Evolutionary conservation across 768 basidiomycete genomes (phyloP).

Genomic region (Mycena leptocephala): DNA sequence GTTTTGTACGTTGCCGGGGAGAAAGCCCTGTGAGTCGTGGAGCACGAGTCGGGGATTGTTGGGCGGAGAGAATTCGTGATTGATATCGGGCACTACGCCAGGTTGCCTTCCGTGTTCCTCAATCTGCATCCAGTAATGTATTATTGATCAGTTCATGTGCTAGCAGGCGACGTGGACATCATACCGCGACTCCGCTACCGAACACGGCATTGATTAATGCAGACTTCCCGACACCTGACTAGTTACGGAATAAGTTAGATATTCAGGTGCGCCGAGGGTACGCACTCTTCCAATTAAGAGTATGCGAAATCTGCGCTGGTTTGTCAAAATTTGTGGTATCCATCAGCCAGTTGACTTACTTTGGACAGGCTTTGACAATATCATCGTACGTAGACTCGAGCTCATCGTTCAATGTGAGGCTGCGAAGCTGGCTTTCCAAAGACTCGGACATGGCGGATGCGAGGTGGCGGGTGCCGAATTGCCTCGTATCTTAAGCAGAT

Average conservation of each 20-base stretch:
- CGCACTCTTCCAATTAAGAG: not conserved
- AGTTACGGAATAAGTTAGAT: not conserved
- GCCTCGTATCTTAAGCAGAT: not conserved
- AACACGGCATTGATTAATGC: conserved; percentile 1
- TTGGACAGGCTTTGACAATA: not conserved
- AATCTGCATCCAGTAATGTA: not conserved
- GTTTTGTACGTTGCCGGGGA: not conserved
- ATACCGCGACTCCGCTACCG: conserved; percentile 2
- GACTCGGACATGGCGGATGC: not conserved
- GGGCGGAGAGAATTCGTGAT: not conserved
- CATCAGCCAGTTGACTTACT: not conserved
- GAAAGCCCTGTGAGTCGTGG: conserved; percentile 10
- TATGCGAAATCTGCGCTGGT: not conserved
- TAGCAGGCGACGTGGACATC: not conserved
- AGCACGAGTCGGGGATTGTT: conserved; percentile 2
- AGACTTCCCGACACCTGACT: conserved; percentile 6
- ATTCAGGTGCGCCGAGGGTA: too few relatives aligned
- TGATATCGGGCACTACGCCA: not conserved
- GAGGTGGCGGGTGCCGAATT: not conserved
- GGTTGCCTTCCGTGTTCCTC: not conserved
- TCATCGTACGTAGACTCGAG: not conserved
- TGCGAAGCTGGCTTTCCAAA: not conserved
- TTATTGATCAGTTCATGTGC: not conserved
- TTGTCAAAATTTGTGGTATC: not conserved
- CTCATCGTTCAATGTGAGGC: not conserved